Evolutionary conservation across 2,329 filamentous ascomycete species (phyloP).

Genomic region (Bimuria novae-zelandiae): DNA sequence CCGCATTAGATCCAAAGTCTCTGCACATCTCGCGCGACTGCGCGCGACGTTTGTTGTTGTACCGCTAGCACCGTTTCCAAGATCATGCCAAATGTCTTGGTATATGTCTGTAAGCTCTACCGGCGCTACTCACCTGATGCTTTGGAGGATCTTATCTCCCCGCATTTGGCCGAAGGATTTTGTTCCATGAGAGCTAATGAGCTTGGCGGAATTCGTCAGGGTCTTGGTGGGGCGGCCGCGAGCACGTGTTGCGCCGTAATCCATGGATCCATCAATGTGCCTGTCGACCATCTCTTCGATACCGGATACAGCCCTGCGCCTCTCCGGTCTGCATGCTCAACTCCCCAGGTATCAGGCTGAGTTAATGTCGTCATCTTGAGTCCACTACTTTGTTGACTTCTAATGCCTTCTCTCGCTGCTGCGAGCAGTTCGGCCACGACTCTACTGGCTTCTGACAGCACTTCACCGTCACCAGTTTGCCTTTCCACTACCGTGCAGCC

Average conservation of each 20-base stretch:
- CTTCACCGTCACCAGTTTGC: background rate
- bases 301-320: too few species aligned
- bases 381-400: too few species aligned
- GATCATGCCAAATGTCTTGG: too few species aligned
- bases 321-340: background rate
- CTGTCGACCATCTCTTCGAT: background rate
- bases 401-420: too few species aligned
- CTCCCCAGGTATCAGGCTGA: too few species aligned
- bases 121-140: background rate
- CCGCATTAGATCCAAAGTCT: too few species aligned
- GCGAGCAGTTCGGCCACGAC: too few species aligned
- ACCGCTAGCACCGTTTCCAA: too few species aligned
- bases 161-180: background rate
- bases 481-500: conserved; percentile 2
- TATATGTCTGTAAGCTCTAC: too few species aligned
- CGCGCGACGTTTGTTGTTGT: too few species aligned
- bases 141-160: background rate
- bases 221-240: background rate
- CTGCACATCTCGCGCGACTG: too few species aligned
- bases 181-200: background rate
- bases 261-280: background rate
- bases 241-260: background rate
- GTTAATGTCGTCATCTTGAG: too few species aligned
- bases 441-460: background rate
- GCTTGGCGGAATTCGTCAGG: background rate